Percentiles rank a stretch among this genome's conserved stretches.
phyloP scores from a whole-genome alignment of 78 protist species.

The Speleostelium caveatum region DNA sequence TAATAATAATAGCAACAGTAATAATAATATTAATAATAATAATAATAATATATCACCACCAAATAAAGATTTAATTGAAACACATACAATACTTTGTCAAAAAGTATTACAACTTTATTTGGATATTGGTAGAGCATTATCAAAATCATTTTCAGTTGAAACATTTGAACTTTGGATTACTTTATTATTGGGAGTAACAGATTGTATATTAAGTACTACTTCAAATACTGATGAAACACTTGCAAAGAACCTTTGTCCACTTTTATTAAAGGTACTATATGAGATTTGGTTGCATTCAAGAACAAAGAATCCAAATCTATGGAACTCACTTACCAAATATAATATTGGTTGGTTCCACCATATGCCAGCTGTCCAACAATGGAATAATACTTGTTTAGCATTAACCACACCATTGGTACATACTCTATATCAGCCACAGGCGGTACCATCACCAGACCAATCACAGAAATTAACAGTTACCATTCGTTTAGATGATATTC shows the following conservation, averaged over 20 bases:
- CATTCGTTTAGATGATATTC: slow-evolving; percentile 35
- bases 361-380: slow-evolving; percentile 57
- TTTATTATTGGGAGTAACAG: slow-evolving; percentile 32
- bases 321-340: slow-evolving; percentile 16
- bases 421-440: neutral
- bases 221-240: slow-evolving; percentile 34
- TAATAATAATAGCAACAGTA: neutral
- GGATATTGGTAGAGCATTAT: slow-evolving; percentile 46
- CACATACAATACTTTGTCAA: slow-evolving; percentile 55
- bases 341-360: slow-evolving; percentile 71
- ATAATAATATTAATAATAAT: neutral
- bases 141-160: slow-evolving; percentile 31
- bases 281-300: slow-evolving; percentile 76
- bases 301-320: slow-evolving; percentile 24
- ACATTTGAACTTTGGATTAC: slow-evolving; percentile 73
- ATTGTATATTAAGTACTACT: slow-evolving; percentile 7
- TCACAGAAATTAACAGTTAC: neutral
- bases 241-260: slow-evolving; percentile 48
- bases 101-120: slow-evolving; percentile 60
- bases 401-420: slow-evolving; percentile 40
- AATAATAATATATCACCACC: neutral
- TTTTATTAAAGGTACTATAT: slow-evolving; percentile 37
- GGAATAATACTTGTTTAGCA: slow-evolving; percentile 49
- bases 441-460: neutral
- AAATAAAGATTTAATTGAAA: slow-evolving; percentile 4